Base-by-base conservation (phyloP, 2,329 filamentous ascomycete genomes). In the Emergomyces africanus region DNA sequence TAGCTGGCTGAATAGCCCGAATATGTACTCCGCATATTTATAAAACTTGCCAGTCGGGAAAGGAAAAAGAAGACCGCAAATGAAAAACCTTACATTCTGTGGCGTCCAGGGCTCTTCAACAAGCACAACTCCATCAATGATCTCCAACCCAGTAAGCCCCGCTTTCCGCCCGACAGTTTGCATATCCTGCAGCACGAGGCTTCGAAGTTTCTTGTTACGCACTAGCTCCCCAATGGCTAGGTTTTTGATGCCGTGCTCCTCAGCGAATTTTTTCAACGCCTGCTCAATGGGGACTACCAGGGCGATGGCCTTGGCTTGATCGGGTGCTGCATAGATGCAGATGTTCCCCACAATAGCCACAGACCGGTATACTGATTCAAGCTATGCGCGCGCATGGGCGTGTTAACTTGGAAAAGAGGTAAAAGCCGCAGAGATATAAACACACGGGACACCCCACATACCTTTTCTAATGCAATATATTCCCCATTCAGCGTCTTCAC, bases 401-500 rank as follows among this genome's bases (percentile, higher is more conserved):
- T 12, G 35, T 37, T 37, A 37, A 37, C 2, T 37, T 2, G 10
- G 14, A 37, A 37, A 14, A 1, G 35, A 3, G 9, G 35, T 37
- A 37, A 37, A 37, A 2, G 35, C 14, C 35, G 12, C 10, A 37
- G 35, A 37, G 35, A 12, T 14, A 37, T 37, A n/a, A n/a, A n/a
- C n/a, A n/a, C n/a, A n/a, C n/a, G 9, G 1, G 14, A 37, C 6
- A 5, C 23, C 12, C 39, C 5, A n/a, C 41, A 20, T 35, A 57
- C 55, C 74, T 87, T 96, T 78, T 97, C 92, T 3, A 99, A 82
- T 25, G 92, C 94, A 72, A 97, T 95, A 75, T 97, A 97, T 79
- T 97, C 92, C 66, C 92, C 92, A 61, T 91, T 90, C 64, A 89
- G 83, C 63, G 94, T 91, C 84, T 97, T 97, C 74, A 97, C 89